Evolutionary conservation across 352 stramenopile genomes (phyloP).

Genomic region (Phytophthora hybrid): DNA sequence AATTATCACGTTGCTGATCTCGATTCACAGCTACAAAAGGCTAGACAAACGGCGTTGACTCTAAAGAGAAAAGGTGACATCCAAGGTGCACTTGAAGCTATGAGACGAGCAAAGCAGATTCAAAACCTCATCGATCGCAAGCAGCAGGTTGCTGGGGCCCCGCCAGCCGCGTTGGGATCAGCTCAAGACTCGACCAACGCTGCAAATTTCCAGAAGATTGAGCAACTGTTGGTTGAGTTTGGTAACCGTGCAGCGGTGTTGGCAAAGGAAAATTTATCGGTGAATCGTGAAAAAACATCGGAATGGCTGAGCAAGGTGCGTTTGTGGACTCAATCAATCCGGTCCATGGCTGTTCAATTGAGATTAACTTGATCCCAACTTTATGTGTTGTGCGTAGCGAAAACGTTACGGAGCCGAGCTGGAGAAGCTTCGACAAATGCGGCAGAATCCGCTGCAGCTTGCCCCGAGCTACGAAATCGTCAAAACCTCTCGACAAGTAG

Average conservation of each 20-base stretch:
- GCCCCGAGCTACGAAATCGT: constrained; percentile 60
- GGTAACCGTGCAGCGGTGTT: constrained; percentile 58
- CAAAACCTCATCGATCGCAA: constrained; percentile 68
- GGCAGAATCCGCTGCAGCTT: constrained; percentile 55
- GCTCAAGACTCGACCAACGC: constrained; percentile 24
- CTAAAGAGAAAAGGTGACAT: constrained; percentile 70
- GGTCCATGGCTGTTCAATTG: not conserved
- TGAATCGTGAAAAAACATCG: constrained; percentile 58
- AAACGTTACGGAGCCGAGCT: constrained; percentile 69
- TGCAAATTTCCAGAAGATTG: constrained; percentile 64
- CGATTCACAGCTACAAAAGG: constrained; percentile 49
- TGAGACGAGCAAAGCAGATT: constrained; percentile 80
- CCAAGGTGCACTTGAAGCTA: constrained; percentile 63
- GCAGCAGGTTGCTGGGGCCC: constrained; percentile 21
- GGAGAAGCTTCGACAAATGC: constrained; percentile 58
- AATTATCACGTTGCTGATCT: constrained; percentile 42
- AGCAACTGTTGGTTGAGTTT: constrained; percentile 72
- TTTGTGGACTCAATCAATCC: not conserved
- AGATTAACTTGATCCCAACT: not conserved
- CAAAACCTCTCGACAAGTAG: constrained; percentile 45
- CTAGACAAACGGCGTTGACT: constrained; percentile 52
- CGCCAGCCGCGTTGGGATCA: not conserved
- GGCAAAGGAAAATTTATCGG: constrained; percentile 60
- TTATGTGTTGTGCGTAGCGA: constrained; percentile 40
- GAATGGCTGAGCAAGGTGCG: constrained; percentile 70